phyloP scores from a whole-genome alignment of 1,284 basidiomycete species.

The Ceratobasidium sp. region DNA sequence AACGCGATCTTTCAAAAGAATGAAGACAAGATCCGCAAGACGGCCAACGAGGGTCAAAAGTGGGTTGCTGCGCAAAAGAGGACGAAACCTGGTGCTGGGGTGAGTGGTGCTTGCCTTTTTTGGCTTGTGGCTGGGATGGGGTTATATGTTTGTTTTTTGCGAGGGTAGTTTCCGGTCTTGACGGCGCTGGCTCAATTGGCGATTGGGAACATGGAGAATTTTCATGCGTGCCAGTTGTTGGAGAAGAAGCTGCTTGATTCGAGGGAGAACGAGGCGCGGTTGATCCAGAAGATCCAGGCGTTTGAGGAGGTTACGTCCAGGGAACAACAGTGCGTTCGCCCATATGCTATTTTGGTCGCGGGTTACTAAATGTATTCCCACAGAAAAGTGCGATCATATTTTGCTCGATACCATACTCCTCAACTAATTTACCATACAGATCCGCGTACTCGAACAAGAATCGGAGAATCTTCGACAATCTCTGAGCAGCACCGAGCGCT shows the following conservation, averaged over 20 bases:
- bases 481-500: conserved; percentile 11
- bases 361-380: conserved; percentile 10
- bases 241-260: conserved; percentile 38
- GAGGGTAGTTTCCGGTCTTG: conserved; percentile 32
- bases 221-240: conserved; percentile 29
- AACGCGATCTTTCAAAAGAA: conserved; percentile 23
- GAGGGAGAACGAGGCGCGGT: conserved; percentile 12
- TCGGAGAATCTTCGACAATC: conserved; percentile 18
- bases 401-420: not conserved
- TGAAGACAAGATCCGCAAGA: conserved; percentile 23
- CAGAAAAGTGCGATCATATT: conserved; percentile 26
- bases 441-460: conserved; percentile 31
- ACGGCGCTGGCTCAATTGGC: conserved; percentile 32
- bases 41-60: conserved; percentile 16
- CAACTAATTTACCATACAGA: conserved; percentile 1
- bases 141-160: not conserved
- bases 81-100: conserved; percentile 6
- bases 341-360: not conserved
- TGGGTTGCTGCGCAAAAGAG: conserved; percentile 19
- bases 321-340: conserved; percentile 31
- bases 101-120: conserved; percentile 9
- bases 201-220: conserved; percentile 37
- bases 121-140: not conserved
- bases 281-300: conserved; percentile 10
- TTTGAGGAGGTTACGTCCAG: conserved; percentile 11